Percentiles rank a stretch among this genome's conserved stretches.
Evolutionary conservation across 148 eudicot genomes (phyloP).

Genomic region (Rhododendron ovatum): DNA sequence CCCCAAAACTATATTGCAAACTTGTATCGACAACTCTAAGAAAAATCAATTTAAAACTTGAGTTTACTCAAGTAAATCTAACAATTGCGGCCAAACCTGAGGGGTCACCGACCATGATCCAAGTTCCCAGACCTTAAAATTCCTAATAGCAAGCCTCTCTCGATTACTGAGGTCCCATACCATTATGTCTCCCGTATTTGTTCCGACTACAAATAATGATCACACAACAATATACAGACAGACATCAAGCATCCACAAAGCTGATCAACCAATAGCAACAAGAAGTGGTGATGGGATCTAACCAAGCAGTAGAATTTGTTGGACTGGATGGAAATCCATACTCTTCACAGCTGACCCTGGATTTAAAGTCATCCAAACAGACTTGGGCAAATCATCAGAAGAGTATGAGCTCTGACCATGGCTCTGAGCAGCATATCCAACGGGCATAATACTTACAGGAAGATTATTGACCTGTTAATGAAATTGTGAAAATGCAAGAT

Average conservation of each 20-base stretch:
- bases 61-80: not conserved
- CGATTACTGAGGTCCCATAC: conserved; percentile 81
- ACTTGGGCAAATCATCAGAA: conserved; percentile 77
- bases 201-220: conserved; percentile 65
- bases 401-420: conserved; percentile 76
- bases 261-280: not conserved
- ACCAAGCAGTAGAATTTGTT: conserved; percentile 84
- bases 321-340: conserved; percentile 88
- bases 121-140: conserved; percentile 86
- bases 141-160: conserved; percentile 61
- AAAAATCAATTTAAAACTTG: conserved; percentile 1
- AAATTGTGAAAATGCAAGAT: conserved; percentile 19
- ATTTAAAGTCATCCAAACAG: conserved; percentile 60
- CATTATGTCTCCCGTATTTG: conserved; percentile 73
- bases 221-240: conserved; percentile 8
- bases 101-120: conserved; percentile 51
- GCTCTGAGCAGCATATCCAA: conserved; percentile 57
- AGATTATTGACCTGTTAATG: conserved; percentile 52
- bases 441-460: conserved; percentile 68
- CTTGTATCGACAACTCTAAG: not conserved
- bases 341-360: conserved; percentile 87
- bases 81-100: conserved; percentile 39
- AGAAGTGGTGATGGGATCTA: conserved; percentile 14
- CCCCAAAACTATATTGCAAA: conserved; percentile 1
- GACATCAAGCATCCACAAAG: not conserved